These are phyloP conservation scores for Aegilops bicornis DNA, from an alignment of 176 grass and related monocot species.

Conservation along the genomic window DNA sequence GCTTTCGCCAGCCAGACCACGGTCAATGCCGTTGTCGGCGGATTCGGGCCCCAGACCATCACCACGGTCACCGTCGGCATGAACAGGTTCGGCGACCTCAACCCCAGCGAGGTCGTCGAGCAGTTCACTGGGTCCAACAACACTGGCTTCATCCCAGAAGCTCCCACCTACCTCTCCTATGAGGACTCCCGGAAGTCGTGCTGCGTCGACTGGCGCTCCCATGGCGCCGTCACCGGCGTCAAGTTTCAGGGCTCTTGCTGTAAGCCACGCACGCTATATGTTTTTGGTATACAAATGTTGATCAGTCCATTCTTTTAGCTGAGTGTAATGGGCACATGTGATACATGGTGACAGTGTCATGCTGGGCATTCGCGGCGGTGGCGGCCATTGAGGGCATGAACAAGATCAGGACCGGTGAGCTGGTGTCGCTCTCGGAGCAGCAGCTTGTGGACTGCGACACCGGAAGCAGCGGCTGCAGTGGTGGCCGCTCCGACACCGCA, in stretches of 20 bases:
- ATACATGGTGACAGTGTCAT: no score
- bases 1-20: not conserved
- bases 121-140: not conserved
- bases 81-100: slow-evolving; percentile 38
- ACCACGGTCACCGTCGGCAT: not conserved
- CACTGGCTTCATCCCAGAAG: not conserved
- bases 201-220: slow-evolving; percentile 31
- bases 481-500: no score
- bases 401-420: no score
- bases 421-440: no score
- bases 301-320: not conserved
- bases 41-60: slow-evolving; percentile 8
- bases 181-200: not conserved
- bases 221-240: slow-evolving; percentile 26
- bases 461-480: no score
- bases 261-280: not conserved
- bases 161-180: not conserved
- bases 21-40: not conserved
- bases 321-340: not conserved
- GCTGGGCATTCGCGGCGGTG: no score
- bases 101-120: not conserved
- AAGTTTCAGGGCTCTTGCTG: slow-evolving; percentile 16
- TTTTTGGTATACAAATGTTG: not conserved
- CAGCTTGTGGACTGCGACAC: no score
- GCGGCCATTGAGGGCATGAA: no score